Conservation (phyloP, 768 basidiomycete species). For the Polyporus arcularius region DNA sequence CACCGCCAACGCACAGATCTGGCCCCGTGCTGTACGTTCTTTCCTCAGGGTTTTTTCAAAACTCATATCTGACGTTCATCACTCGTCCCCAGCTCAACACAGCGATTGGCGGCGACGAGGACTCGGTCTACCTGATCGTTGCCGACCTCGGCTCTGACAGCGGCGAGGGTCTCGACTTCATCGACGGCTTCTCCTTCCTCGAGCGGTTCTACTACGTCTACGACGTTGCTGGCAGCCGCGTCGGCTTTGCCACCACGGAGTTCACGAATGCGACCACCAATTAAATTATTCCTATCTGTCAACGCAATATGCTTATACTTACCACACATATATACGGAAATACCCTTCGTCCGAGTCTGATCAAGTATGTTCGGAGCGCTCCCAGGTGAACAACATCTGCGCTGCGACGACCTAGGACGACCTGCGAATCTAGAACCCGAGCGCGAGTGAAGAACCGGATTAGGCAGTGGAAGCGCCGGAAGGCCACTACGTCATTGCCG, state of each 20-base stretch:
- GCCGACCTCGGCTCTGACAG: conserved; percentile 22
- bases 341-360: too few relatives aligned
- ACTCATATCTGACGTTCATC: not conserved
- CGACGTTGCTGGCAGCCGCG: conserved; percentile 36
- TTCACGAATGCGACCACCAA: conserved; percentile 36
- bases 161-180: conserved; percentile 33
- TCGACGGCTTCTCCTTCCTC: conserved; percentile 29
- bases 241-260: conserved; percentile 41
- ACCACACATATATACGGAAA: too few relatives aligned
- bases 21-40: conserved; percentile 27
- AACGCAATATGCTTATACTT: too few relatives aligned
- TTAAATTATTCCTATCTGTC: conserved; percentile 1
- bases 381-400: too few relatives aligned
- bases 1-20: conserved; percentile 34
- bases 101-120: conserved; percentile 27
- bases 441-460: not conserved
- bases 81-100: conserved; percentile 23
- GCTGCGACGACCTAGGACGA: too few relatives aligned
- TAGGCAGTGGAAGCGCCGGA: not conserved
- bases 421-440: too few relatives aligned
- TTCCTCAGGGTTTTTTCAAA: too few relatives aligned
- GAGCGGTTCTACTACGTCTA: conserved; percentile 47
- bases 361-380: too few relatives aligned
- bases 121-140: conserved; percentile 29
- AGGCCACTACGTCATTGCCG: not conserved